Base-by-base conservation (phyloP, 176 grass and related monocot species). In the Rhynchospora pubera region DNA sequence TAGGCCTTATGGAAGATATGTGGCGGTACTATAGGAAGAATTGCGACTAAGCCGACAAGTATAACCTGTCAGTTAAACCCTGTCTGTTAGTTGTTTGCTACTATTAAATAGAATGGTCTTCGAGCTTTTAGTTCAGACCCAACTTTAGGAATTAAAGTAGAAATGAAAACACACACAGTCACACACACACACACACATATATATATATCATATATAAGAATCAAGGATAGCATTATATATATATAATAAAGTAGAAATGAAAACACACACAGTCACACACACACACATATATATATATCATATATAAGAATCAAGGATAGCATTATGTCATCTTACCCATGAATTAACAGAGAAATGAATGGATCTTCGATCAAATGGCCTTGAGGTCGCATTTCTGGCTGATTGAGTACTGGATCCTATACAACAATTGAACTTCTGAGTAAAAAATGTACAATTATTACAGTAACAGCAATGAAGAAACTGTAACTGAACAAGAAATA, bases 311-410 rank as follows among this genome's bases (percentile, higher is more conserved):
- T 22, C 42, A 71, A 51, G 74, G 18, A 81, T 69, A 12, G 79
- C 66, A 6, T 44, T 47, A 80, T 50, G 44, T 71, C 43, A 58
- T 83, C 77, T 82, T 99, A 99, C 97, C 97, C 97, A 99, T 88
- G 92, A 92, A 90, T 71, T 89, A 61, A 95, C 69, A 46, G 93
- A 87, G 88, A 99, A 95, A 84, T 91, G 87, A 74, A 99, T 91
- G 82, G 93, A 91, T 69, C 84, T 88, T 65, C 77, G 82, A 84
- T 99, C 91, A 84, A 99, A 86, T 74, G 86, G 89, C 69, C 94
- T 63, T 55, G 84, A 65, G 52, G 48, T 77, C 65, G 90, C 80
- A 81, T 84, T 85, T 85, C 65, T 48, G 83, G 90, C 43, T 2
- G 43, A 72, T 85, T 62, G 82, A 86, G 83, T 73, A 91, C 63